Base-by-base conservation (phyloP, 768 basidiomycete species). In the Coprinopsis marcescibilis region DNA sequence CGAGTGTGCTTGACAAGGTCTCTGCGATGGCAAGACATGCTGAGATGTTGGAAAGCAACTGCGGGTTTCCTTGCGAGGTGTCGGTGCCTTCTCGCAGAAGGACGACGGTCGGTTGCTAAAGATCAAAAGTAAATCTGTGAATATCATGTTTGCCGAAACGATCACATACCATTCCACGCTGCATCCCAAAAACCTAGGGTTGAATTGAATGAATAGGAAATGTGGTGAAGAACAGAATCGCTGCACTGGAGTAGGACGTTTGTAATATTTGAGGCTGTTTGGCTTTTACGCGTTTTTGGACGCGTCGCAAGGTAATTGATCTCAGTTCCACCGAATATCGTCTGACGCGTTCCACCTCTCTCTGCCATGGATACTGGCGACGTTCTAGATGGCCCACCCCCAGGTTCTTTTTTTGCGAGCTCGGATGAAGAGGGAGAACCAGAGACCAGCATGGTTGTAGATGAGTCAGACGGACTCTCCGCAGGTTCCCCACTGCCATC, bases 61-160 rank as follows among this genome's bases (percentile, higher is more conserved):
- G 93, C 3, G 83, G 80, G 52, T 84, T 91, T 60, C 94, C 94
- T 67, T 96, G 94, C 3, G 93, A 96, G 13, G 89, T 84, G 66
- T 96, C 94, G 53, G 94, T 96, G 59, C 94, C 94, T 73, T 96
- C 94, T 58, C 87, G 81, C 36, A 97, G 81, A 67, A 97, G 87
- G 61, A 97, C 89, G 42, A 97, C 92, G 27, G 93, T 96, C 8
- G 93, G 93, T 94, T 95, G 93, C 93, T 96, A 54, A 46, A 46
- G 20, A 44, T 23, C 55, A 47, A 8, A 55, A 55, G 43, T 48
- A 54, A 21, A 53, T 46, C 27, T 29, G 41, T 46, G 8, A 17
- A 20, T 34, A 20, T 11, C 32, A 24, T 25, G 21, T 49, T 17
- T n/a, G 25, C 29, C 42, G 25, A 40, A 35, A 39, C 43, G 62